Base-by-base conservation (phyloP, 2,329 filamentous ascomycete species). In the Fusarium humuli region DNA sequence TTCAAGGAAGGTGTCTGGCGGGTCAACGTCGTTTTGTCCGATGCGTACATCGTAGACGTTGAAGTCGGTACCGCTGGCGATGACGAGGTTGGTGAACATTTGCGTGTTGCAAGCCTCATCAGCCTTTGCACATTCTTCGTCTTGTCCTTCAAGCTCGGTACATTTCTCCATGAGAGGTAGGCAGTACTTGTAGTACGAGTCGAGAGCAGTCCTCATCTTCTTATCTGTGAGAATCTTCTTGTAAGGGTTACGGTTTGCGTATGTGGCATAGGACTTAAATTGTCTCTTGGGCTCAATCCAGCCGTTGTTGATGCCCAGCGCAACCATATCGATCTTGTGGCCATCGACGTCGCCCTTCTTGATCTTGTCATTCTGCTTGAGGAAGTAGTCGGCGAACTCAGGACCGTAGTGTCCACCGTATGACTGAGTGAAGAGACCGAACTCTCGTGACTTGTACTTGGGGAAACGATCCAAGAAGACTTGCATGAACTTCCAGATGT, bases 381-480 rank as follows among this genome's bases (percentile, higher is more conserved):
- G 78, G 71, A 90, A 86, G 72, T 87, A 87, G 12, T 81, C 78
- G 18, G 84, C 83, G 65, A 88, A 88, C 25, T 83, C 84, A 1
- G 88, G 88, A 2, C 86, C 86, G 70, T 87, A 89, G 60, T 86
- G 84, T n/a, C 87, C 87, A 27, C 87, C 87, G 64, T 89, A 89
- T 0, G 83, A 85, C 67, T 85, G 82, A 7, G 85, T 83, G 55
- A 84, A 87, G 57, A 89, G 80, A 6, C 84, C 83, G 61, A 88
- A 85, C 63, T 90, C 85, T 45, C 85, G 84, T 5, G 85, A 85
- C 75, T 86, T 83, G 73, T 92, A 91, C 30, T 84, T 82, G 0
- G 88, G 89, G 61, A 92, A 92, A 30, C 88, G 85, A 7, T 86
- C 82, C 57, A 89, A 88, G 82, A 90, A 92, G 2, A 84, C 83